Conservation (phyloP, 441 rosid species). For the Codiaeum variegatum region DNA sequence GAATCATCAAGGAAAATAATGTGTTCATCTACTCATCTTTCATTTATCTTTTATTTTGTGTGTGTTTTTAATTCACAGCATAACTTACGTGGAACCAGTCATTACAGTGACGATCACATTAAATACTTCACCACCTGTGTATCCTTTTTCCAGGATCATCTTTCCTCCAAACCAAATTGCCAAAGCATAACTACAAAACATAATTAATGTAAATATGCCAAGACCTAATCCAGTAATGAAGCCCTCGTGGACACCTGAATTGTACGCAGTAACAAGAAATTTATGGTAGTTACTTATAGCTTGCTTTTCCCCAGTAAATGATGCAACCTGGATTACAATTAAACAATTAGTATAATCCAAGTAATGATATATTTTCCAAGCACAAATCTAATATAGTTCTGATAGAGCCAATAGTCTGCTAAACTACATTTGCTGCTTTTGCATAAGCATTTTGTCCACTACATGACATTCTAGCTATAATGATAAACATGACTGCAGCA, state of each 20-base stretch:
- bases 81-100: conserved; percentile 65
- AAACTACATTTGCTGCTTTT: conserved; percentile 51
- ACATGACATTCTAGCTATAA: conserved; percentile 43
- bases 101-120: conserved; percentile 62
- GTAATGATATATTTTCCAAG: not conserved
- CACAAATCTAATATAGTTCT: conserved; percentile 34
- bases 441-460: conserved; percentile 65
- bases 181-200: conserved; percentile 55
- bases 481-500: conserved; percentile 43
- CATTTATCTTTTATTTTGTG: not conserved
- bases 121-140: conserved; percentile 58
- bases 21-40: no score
- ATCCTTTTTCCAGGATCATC: conserved; percentile 67
- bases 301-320: conserved; percentile 72
- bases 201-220: conserved; percentile 31
- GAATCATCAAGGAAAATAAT: not conserved
- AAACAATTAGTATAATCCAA: not conserved
- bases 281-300: conserved; percentile 53
- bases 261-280: conserved; percentile 35
- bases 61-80: not conserved
- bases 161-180: conserved; percentile 73
- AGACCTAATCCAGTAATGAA: not conserved
- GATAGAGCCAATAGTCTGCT: conserved; percentile 68
- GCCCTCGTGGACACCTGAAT: conserved; percentile 1
- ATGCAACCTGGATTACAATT: conserved; percentile 50